These are phyloP conservation scores for Chaetoceros muelleri DNA, from an alignment of 108 stramenopile species.

Conservation along the genomic window DNA sequence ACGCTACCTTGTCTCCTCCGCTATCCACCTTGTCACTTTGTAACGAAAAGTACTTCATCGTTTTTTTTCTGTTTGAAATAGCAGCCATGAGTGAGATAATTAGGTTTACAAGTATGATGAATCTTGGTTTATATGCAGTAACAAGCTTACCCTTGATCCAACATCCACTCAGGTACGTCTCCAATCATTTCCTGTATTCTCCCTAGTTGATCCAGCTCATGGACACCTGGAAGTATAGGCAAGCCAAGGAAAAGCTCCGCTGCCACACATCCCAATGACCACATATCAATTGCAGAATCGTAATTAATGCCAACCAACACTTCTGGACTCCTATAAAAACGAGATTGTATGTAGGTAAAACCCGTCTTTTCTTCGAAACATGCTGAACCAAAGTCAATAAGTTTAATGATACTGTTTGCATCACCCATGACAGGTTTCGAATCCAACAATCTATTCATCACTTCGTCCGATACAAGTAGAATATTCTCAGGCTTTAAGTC, in stretches of 20 bases:
- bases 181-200: slow-evolving; percentile 93
- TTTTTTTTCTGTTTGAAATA: neutral
- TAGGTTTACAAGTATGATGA: neutral
- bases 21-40: neutral
- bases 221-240: slow-evolving; percentile 92
- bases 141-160: slow-evolving; percentile 45
- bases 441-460: slow-evolving; percentile 21
- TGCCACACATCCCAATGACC: slow-evolving; percentile 93
- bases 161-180: slow-evolving; percentile 77
- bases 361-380: slow-evolving; percentile 82
- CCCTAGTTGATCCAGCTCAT: slow-evolving; percentile 92
- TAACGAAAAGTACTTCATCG: neutral
- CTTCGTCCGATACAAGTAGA: slow-evolving; percentile 59
- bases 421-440: slow-evolving; percentile 13
- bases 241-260: slow-evolving; percentile 92
- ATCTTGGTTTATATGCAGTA: neutral
- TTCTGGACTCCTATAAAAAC: slow-evolving; percentile 98
- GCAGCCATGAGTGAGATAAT: neutral
- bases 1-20: slow-evolving; percentile 9
- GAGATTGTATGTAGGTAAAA: slow-evolving; percentile 95
- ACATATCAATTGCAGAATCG: slow-evolving; percentile 96
- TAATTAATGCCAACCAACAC: slow-evolving; percentile 88
- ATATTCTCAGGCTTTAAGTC: slow-evolving; percentile 99
- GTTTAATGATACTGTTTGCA: slow-evolving; percentile 41
- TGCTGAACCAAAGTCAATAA: slow-evolving; percentile 97